These are phyloP conservation scores for Diaporthe australafricana DNA, from an alignment of 2,329 filamentous ascomycete species.

Conservation along the genomic window DNA sequence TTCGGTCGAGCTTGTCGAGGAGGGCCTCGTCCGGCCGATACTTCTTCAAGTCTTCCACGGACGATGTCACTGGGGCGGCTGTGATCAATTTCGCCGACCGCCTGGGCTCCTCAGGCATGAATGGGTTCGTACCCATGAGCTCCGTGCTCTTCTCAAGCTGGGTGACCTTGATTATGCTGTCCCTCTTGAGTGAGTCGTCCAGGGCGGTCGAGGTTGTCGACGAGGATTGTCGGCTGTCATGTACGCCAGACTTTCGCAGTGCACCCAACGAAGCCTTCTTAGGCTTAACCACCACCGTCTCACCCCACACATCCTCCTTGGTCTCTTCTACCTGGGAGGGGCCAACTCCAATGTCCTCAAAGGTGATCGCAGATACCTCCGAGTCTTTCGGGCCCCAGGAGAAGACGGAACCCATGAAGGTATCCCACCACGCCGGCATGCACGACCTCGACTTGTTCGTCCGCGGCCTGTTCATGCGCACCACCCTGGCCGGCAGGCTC, in stretches of 20 bases:
- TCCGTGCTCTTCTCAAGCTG: background rate
- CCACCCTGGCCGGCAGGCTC: background rate
- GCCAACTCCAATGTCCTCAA: background rate
- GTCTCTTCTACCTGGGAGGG: background rate
- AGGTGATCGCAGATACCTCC: constrained; percentile 19
- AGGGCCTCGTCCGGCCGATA: background rate
- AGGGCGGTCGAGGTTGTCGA: background rate
- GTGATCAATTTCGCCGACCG: background rate
- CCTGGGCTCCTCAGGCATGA: background rate
- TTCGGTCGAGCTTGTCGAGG: background rate
- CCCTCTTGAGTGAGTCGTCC: background rate
- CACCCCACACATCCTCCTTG: constrained; percentile 28
- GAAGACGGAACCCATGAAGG: background rate
- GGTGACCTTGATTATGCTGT: background rate
- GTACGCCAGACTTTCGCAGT: background rate
- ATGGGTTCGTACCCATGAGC: background rate
- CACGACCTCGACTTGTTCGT: background rate
- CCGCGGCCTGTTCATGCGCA: background rate
- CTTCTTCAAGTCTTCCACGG: background rate
- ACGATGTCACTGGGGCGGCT: background rate
- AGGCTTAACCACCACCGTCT: background rate
- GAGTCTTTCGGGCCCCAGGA: background rate
- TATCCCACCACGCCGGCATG: constrained; percentile 27
- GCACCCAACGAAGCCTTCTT: background rate
- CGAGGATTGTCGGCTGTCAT: background rate